These are phyloP conservation scores for Barbarea vulgaris DNA, from an alignment of 345 rosid species.

Conservation along the genomic window DNA sequence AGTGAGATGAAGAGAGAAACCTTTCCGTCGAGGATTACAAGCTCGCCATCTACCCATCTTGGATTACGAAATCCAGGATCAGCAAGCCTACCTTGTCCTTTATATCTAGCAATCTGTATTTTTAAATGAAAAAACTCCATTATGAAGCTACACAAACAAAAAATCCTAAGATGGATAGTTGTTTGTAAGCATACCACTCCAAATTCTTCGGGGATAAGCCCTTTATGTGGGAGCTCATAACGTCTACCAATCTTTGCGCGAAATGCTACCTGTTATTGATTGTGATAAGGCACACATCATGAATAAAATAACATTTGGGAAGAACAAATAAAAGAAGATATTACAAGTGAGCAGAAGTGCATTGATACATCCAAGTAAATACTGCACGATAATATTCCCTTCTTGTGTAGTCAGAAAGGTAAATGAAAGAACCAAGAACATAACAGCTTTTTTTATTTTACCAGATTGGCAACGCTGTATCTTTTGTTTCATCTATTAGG, in stretches of 20 bases:
- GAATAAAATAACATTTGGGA: background rate
- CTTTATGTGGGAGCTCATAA: slow-evolving; percentile 91
- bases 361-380: background rate
- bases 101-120: slow-evolving; percentile 83
- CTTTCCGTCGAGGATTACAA: slow-evolving; percentile 95
- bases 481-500: background rate
- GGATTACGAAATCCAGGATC: slow-evolving; percentile 87
- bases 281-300: slow-evolving; percentile 13
- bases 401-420: background rate
- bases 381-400: background rate
- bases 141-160: slow-evolving; percentile 14
- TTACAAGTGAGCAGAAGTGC: background rate
- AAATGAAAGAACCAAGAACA: background rate
- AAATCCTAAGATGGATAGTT: slow-evolving; percentile 9
- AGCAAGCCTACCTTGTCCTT: slow-evolving; percentile 95
- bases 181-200: slow-evolving; percentile 67
- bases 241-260: slow-evolving; percentile 93
- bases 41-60: slow-evolving; percentile 98
- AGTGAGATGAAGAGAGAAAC: slow-evolving; percentile 43
- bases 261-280: slow-evolving; percentile 72
- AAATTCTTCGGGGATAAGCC: slow-evolving; percentile 94
- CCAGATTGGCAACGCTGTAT: background rate
- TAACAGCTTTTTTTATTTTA: background rate
- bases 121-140: slow-evolving; percentile 23
- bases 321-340: background rate